A percentile compares a stretch with the other conserved stretches of the same genome.
Evolutionary conservation across 345 rosid species (phyloP).

Genomic region (Alliaria petiolata): DNA sequence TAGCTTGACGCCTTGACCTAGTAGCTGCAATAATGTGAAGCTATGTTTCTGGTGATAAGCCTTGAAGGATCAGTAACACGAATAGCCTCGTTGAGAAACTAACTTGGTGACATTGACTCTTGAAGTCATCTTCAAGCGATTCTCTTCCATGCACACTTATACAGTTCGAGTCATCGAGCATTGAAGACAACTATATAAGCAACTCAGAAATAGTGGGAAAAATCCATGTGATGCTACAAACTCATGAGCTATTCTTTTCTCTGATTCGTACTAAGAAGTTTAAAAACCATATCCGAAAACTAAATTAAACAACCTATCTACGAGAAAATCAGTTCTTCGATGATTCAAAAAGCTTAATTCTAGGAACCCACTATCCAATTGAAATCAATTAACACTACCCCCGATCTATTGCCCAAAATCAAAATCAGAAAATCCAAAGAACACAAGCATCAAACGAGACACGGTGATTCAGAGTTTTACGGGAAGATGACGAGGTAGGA

Average conservation of each 20-base stretch:
- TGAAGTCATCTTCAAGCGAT: not conserved
- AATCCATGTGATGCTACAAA: too few relatives aligned
- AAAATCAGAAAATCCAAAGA: not conserved
- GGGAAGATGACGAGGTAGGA: not conserved
- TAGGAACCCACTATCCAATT: not conserved
- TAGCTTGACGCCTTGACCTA: not conserved
- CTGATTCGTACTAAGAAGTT: not conserved
- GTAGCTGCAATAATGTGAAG: constrained; percentile 3
- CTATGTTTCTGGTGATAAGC: not conserved
- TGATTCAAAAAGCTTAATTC: not conserved
- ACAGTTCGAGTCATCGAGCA: too few relatives aligned
- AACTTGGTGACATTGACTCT: not conserved
- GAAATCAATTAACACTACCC: too few relatives aligned
- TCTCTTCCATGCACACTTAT: too few relatives aligned
- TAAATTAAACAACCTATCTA: not conserved
- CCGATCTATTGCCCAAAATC: not conserved
- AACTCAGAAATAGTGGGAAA: too few relatives aligned
- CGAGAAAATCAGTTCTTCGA: not conserved
- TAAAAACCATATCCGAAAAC: not conserved
- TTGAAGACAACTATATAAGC: too few relatives aligned
- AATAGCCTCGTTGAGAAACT: not conserved
- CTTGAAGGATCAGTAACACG: not conserved
- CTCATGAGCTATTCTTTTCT: not conserved
- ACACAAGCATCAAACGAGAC: not conserved
- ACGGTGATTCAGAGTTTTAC: not conserved